phyloP scores from a whole-genome alignment of 2,329 filamentous ascomycete genomes.

The Ascocoryne sarcoides region DNA sequence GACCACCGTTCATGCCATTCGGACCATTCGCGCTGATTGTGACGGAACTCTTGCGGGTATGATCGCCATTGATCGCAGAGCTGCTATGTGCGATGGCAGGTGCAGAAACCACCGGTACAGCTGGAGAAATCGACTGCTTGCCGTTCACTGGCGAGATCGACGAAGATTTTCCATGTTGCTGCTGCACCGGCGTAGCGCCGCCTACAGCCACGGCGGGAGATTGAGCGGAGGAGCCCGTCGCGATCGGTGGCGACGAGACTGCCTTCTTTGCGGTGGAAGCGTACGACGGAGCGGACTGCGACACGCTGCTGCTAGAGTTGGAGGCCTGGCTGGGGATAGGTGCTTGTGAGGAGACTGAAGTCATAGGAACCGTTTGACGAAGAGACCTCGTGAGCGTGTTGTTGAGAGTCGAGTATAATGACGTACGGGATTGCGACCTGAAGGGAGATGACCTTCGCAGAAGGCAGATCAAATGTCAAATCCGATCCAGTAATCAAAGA shows the following conservation, averaged over 20 bases:
- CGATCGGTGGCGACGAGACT: slow-evolving; percentile 50
- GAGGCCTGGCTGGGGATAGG: slow-evolving; percentile 39
- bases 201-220: slow-evolving; percentile 47
- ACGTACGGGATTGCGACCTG: slow-evolving; percentile 26
- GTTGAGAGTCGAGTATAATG: slow-evolving; percentile 19
- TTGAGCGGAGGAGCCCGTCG: slow-evolving; percentile 47
- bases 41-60: slow-evolving; percentile 79
- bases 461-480: slow-evolving; percentile 24
- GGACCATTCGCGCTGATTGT: slow-evolving; percentile 82
- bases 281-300: slow-evolving; percentile 51
- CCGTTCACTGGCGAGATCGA: slow-evolving; percentile 78
- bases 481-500: slow-evolving; percentile 9
- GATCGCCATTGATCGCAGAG: slow-evolving; percentile 66
- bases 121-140: slow-evolving; percentile 62
- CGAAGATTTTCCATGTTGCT: slow-evolving; percentile 55
- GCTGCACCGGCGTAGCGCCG: slow-evolving; percentile 42
- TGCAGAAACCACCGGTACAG: slow-evolving; percentile 50
- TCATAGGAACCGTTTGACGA: slow-evolving; percentile 27
- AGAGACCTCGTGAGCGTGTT: slow-evolving; percentile 19
- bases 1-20: slow-evolving; percentile 68
- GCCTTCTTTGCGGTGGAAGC: slow-evolving; percentile 60
- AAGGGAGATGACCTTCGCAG: slow-evolving; percentile 18
- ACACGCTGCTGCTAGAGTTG: slow-evolving; percentile 43
- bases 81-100: slow-evolving; percentile 55
- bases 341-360: slow-evolving; percentile 28